Conservation (phyloP, 441 rosid genomes). For the Biscutella laevigata region DNA sequence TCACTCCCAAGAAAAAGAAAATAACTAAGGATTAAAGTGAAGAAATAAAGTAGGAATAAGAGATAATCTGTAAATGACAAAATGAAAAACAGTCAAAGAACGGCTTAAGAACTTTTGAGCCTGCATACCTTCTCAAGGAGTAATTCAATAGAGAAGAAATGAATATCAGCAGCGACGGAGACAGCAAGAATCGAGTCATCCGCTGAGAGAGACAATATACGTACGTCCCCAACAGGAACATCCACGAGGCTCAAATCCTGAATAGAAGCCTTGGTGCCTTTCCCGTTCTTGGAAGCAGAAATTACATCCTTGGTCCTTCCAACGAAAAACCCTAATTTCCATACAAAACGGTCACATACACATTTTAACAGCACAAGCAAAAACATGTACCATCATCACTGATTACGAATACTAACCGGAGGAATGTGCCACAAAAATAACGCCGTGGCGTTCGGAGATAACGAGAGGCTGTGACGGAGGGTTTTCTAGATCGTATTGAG, state of each 20-base stretch:
- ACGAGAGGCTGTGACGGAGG: conserved; percentile 72
- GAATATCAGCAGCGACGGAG: conserved; percentile 36
- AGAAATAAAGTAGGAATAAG: too few relatives aligned
- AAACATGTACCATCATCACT: conserved; percentile 7
- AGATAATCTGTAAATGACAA: not conserved
- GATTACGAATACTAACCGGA: conserved; percentile 35
- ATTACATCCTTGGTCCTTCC: conserved; percentile 65
- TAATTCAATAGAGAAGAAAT: conserved; percentile 47
- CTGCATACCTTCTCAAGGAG: conserved; percentile 52
- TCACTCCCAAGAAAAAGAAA: not conserved
- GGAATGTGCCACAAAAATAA: conserved; percentile 63
- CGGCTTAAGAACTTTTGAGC: conserved; percentile 1
- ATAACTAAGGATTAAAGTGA: not conserved
- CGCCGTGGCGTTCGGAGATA: conserved; percentile 40
- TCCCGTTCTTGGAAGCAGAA: conserved; percentile 39
- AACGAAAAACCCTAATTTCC: conserved; percentile 62
- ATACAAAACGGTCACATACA: not conserved
- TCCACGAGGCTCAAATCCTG: conserved; percentile 49
- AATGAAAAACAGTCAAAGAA: not conserved
- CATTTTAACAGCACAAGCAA: not conserved
- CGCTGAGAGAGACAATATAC: conserved; percentile 47
- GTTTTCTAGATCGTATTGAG: conserved; percentile 34
- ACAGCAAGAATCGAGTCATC: conserved; percentile 62
- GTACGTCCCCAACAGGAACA: conserved; percentile 45
- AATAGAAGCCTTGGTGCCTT: conserved; percentile 26